Evolutionary conservation across 1,284 basidiomycete genomes (phyloP), one percentile per base, ranked within the genome.

Genomic region (Apiotrichum montevideense): DNA sequence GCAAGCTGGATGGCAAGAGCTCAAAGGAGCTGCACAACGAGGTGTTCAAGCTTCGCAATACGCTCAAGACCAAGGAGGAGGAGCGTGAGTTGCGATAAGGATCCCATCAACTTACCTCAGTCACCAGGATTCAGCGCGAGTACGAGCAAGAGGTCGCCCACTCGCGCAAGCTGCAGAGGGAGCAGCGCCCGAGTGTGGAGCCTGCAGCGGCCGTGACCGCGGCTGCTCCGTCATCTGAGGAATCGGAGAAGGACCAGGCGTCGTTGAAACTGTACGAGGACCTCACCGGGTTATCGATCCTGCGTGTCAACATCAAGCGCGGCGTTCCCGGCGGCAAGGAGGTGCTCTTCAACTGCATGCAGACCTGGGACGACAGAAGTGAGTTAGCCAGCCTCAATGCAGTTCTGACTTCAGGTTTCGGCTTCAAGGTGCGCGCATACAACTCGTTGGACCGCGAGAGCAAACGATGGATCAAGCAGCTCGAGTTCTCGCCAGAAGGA

Each of bases 261-360:
- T 51, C 57, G 14, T 57, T 77, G 14, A 56, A 63, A 40, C 64
- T 76, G 21, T 77, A 76, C 57, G 74, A 76, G 56, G 74, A 77
- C 50, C 39, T 76, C 42, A 72, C 71, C 3, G 66, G 73, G 35
- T 55, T 77, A 9, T 64, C 64, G 5, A 68, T 75, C 40, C 56
- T 65, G 4, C 66, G 64, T 44, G 71, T 76, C 46, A 67, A 67
- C 57, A 63, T 73, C 45, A 57, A 59, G 7, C 21, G 21, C 21
- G 64, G 63, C 6, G 66, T 59, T 37, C 57, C 52, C 35, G 52
- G 56, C 4, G 70, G 71, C 2, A 70, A 73, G 51, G 72, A 75
- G 47, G 56, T 66, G 37, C 63, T 59, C 0, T 74, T 68, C 58
- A 72, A 68, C 52, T 76, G 74, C 63, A 61, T 74, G 29, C 68